Evolutionary conservation across 73 alveolate species (phyloP).

Genomic region (Paramecium sonneborni): DNA sequence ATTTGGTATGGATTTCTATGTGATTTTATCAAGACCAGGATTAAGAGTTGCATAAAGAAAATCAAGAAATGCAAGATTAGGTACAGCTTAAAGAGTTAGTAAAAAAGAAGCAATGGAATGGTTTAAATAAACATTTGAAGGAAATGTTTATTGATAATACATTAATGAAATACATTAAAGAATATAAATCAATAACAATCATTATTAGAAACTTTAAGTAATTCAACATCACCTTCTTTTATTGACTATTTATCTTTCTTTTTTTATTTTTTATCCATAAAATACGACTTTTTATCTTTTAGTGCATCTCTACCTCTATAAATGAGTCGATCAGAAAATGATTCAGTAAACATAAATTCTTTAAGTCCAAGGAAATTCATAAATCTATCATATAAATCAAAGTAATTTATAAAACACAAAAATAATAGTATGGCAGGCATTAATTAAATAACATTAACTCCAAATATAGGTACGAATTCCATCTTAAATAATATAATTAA

Average conservation of each 20-base stretch:
- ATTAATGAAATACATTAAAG: constrained; percentile 54
- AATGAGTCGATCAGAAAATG: constrained; percentile 51
- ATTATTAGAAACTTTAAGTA: not conserved
- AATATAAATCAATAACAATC: not conserved
- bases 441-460: constrained; percentile 52
- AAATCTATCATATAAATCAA: constrained; percentile 57
- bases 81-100: constrained; percentile 63
- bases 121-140: constrained; percentile 68
- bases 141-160: constrained; percentile 66
- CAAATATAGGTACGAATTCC: constrained; percentile 61
- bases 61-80: constrained; percentile 66
- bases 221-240: not conserved
- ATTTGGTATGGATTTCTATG: constrained; percentile 84
- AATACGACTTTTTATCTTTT: not conserved
- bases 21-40: constrained; percentile 77
- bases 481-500: not conserved
- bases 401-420: constrained; percentile 46
- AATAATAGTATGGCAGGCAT: constrained; percentile 52
- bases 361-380: constrained; percentile 49
- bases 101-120: constrained; percentile 66
- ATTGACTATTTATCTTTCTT: not conserved
- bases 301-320: constrained; percentile 58
- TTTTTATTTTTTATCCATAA: not conserved
- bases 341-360: constrained; percentile 50
- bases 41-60: constrained; percentile 72